These are phyloP conservation scores for Trifolium dubium DNA, from an alignment of 306 rosid species.

Conservation along the genomic window DNA sequence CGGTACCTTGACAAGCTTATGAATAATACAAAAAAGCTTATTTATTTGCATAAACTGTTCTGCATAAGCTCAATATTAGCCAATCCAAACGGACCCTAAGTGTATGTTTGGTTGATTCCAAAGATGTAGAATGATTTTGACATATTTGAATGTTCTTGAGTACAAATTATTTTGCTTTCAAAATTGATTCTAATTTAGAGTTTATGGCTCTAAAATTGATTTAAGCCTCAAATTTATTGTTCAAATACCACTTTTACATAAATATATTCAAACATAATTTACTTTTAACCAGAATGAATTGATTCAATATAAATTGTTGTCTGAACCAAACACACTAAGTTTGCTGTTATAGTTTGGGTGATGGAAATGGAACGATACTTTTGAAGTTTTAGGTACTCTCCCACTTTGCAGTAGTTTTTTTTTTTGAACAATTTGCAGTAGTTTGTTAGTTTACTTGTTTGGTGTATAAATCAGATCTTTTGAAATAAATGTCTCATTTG, in stretches of 20 bases:
- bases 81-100: too few relatives aligned
- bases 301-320: too few relatives aligned
- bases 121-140: neutral
- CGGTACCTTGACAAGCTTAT: too few relatives aligned
- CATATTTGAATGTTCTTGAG: neutral
- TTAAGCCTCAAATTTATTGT: neutral
- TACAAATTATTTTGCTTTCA: neutral
- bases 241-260: neutral
- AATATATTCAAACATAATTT: neutral
- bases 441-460: neutral
- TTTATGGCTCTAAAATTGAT: neutral
- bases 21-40: too few relatives aligned
- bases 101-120: too few relatives aligned
- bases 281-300: neutral
- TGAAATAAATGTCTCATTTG: slow-evolving; percentile 7
- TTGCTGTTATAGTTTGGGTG: neutral
- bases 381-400: neutral
- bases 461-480: neutral
- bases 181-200: neutral
- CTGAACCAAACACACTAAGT: neutral
- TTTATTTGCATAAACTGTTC: too few relatives aligned
- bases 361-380: too few relatives aligned
- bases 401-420: neutral
- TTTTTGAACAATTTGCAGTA: too few relatives aligned
- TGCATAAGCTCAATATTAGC: too few relatives aligned